Evolutionary conservation across 208 protist genomes (phyloP).

Genomic region (Crithidia brevicula): DNA sequence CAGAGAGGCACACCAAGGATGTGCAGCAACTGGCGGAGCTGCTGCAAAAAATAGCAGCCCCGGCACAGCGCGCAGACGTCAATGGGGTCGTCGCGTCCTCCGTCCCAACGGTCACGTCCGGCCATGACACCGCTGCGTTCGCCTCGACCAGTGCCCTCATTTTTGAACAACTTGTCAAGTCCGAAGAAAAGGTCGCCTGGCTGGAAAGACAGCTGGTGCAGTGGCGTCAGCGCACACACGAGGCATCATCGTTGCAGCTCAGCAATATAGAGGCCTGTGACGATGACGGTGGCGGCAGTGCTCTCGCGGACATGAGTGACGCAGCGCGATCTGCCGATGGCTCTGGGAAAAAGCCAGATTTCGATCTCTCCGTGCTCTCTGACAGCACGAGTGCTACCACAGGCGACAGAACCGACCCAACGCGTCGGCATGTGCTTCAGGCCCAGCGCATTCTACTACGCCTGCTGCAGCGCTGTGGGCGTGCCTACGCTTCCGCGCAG

Average conservation of each 20-base stretch:
- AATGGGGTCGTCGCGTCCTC: not conserved
- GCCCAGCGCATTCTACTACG: conserved; percentile 18
- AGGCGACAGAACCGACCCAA: conserved; percentile 6
- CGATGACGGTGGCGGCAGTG: not conserved
- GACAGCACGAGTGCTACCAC: not conserved
- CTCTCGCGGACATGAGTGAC: not conserved
- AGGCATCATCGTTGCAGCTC: conserved; percentile 10
- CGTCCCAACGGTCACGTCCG: not conserved
- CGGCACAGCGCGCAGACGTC: not conserved
- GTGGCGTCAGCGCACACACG: conserved; percentile 30
- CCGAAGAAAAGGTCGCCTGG: conserved; percentile 39
- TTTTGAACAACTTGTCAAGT: conserved; percentile 32
- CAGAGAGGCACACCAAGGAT: conserved; percentile 25
- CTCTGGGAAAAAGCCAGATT: too few species aligned
- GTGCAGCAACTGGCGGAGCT: conserved; percentile 11
- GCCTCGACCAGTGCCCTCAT: conserved; percentile 32
- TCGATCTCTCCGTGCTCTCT: not conserved
- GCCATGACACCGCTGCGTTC: not conserved
- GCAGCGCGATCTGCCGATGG: not conserved
- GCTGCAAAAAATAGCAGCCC: conserved; percentile 3
- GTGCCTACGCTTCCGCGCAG: conserved; percentile 30
- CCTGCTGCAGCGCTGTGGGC: conserved; percentile 26
- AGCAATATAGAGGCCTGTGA: not conserved
- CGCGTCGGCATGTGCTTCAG: conserved; percentile 3
- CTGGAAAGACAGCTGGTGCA: conserved; percentile 32